phyloP scores from a whole-genome alignment of 441 rosid genomes.

The Populus hybrid region DNA sequence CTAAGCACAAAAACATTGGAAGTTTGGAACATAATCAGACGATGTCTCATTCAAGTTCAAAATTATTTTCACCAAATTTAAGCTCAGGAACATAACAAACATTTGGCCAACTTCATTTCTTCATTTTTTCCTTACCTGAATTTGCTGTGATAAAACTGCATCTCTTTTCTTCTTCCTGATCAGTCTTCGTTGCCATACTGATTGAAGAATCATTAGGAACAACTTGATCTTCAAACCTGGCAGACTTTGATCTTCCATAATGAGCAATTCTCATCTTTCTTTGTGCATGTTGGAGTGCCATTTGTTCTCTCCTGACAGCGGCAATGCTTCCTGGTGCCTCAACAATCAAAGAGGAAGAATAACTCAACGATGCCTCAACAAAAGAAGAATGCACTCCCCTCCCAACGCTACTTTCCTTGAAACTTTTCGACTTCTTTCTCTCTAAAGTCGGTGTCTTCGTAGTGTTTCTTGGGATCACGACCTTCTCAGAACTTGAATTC shows the following conservation, averaged over 20 bases:
- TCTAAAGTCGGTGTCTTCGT: constrained; percentile 29
- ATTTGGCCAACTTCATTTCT: not conserved
- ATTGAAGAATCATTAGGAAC: constrained; percentile 37
- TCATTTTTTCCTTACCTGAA: constrained; percentile 44
- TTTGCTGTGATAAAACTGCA: constrained; percentile 78
- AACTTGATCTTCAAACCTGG: constrained; percentile 45
- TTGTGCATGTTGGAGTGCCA: constrained; percentile 73
- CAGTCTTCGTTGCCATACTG: not conserved
- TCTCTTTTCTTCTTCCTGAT: constrained; percentile 36
- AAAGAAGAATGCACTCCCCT: constrained; percentile 9
- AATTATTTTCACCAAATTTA: not conserved
- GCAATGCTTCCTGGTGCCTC: constrained; percentile 85
- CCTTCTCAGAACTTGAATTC: constrained; percentile 38
- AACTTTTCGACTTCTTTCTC: constrained; percentile 72
- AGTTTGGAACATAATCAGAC: not conserved
- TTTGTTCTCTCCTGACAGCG: constrained; percentile 70
- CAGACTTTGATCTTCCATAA: constrained; percentile 78
- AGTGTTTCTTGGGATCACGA: constrained; percentile 18
- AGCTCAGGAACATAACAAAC: no score
- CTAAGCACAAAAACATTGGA: constrained; percentile 26
- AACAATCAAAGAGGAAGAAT: constrained; percentile 51
- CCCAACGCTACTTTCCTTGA: constrained; percentile 40
- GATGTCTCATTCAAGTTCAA: not conserved
- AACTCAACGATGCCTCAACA: constrained; percentile 28
- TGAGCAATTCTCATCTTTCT: constrained; percentile 76